These are phyloP conservation scores for Sanghuangporus baumii DNA, from an alignment of 1,284 basidiomycete genomes.

Conservation along the genomic window DNA sequence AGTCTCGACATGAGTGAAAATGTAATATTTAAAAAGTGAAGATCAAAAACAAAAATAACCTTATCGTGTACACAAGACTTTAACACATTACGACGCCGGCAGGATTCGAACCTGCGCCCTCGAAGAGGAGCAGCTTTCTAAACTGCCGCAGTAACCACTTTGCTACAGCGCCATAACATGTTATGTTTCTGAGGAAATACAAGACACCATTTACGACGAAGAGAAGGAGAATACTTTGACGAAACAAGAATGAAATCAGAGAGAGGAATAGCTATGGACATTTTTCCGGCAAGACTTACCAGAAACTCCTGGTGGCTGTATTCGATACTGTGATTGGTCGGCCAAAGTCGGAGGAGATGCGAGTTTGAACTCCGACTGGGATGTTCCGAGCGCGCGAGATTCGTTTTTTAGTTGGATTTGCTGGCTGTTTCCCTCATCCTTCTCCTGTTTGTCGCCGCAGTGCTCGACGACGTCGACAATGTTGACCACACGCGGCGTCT, in stretches of 20 bases:
- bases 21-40: too few relatives aligned
- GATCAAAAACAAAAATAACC: too few relatives aligned
- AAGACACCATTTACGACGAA: too few relatives aligned
- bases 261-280: too few relatives aligned
- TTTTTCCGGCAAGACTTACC: too few relatives aligned
- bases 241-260: too few relatives aligned
- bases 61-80: too few relatives aligned
- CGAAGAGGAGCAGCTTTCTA: slow-evolving; percentile 15
- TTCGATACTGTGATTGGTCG: background rate
- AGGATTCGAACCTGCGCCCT: slow-evolving; percentile 18
- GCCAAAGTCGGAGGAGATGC: slow-evolving; percentile 7
- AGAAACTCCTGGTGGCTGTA: background rate
- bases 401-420: background rate
- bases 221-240: too few relatives aligned
- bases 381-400: background rate
- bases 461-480: slow-evolving; percentile 41
- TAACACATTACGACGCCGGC: slow-evolving; percentile 16
- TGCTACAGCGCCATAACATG: slow-evolving; percentile 14
- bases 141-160: slow-evolving; percentile 15
- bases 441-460: slow-evolving; percentile 23
- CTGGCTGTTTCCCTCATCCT: slow-evolving; percentile 4
- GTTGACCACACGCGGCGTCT: slow-evolving; percentile 77
- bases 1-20: too few relatives aligned
- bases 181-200: too few relatives aligned
- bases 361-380: slow-evolving; percentile 1